phyloP scores from a whole-genome alignment of 2,329 filamentous ascomycete species.

The Diaporthe eres region DNA sequence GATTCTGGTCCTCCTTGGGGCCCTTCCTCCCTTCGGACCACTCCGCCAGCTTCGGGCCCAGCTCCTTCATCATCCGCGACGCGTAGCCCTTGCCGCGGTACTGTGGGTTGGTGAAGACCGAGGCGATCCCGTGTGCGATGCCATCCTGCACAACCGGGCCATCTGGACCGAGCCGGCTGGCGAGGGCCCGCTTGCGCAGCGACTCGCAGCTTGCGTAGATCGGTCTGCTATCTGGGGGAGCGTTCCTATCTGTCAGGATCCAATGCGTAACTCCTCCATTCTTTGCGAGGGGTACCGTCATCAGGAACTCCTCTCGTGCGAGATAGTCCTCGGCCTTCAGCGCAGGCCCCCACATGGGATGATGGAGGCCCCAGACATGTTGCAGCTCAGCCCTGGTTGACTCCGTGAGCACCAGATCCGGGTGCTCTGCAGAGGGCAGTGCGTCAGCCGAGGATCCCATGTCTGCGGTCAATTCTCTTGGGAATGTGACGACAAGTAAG shows the following conservation, averaged over 20 bases:
- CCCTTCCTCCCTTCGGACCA: constrained; percentile 47
- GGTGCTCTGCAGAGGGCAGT: constrained; percentile 53
- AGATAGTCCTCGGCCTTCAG: constrained; percentile 70
- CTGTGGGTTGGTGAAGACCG: constrained; percentile 80
- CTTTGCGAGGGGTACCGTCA: constrained; percentile 69
- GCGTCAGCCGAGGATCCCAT: constrained; percentile 52
- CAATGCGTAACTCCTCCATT: constrained; percentile 73
- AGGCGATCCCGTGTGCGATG: constrained; percentile 81
- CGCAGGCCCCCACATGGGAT: constrained; percentile 71
- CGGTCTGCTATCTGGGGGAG: constrained; percentile 59
- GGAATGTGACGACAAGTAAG: neutral
- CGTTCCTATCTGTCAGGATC: constrained; percentile 69
- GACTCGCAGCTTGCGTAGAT: constrained; percentile 76
- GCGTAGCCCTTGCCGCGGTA: constrained; percentile 83
- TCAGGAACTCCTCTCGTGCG: constrained; percentile 70
- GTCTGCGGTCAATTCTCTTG: constrained; percentile 29
- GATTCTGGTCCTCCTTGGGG: constrained; percentile 41
- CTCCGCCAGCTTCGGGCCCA: constrained; percentile 62
- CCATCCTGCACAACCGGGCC: constrained; percentile 63
- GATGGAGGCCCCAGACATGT: constrained; percentile 69
- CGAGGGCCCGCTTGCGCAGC: constrained; percentile 70
- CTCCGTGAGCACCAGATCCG: constrained; percentile 63
- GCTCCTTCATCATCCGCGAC: constrained; percentile 78
- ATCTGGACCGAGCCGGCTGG: constrained; percentile 54
- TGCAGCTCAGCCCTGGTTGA: constrained; percentile 70